These are phyloP conservation scores for Candida nanaspora DNA, from an alignment of 805 yeast species.

Conservation along the genomic window DNA sequence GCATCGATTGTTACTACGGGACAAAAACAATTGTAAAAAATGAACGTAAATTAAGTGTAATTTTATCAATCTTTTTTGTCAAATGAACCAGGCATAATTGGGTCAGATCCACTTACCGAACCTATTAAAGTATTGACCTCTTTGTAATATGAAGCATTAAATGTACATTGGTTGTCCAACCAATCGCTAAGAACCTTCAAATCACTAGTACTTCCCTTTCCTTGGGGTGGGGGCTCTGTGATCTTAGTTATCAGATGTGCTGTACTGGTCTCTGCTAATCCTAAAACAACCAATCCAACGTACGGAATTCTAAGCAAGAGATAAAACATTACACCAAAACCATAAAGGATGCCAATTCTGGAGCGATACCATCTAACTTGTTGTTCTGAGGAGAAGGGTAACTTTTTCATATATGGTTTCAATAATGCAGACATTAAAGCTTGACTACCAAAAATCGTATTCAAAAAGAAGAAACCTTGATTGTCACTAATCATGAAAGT, in stretches of 20 bases:
- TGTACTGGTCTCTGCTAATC: slow-evolving; percentile 45
- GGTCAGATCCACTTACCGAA: slow-evolving; percentile 5
- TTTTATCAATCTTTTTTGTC: background rate
- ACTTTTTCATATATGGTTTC: slow-evolving; percentile 40
- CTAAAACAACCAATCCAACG: slow-evolving; percentile 40
- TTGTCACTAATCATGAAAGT: slow-evolving; percentile 29
- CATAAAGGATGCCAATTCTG: slow-evolving; percentile 49
- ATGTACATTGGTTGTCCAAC: slow-evolving; percentile 10
- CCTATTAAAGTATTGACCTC: slow-evolving; percentile 7
- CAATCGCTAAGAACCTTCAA: slow-evolving; percentile 4
- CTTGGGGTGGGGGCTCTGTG: slow-evolving; percentile 36
- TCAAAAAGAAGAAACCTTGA: slow-evolving; percentile 29
- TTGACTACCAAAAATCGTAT: slow-evolving; percentile 40
- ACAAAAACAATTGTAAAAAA: too few relatives aligned
- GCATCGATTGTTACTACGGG: too few relatives aligned
- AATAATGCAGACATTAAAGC: slow-evolving; percentile 39
- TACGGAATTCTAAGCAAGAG: slow-evolving; percentile 36
- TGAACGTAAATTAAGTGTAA: too few relatives aligned
- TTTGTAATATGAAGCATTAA: slow-evolving; percentile 11
- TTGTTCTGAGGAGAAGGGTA: slow-evolving; percentile 37
- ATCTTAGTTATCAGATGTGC: slow-evolving; percentile 49
- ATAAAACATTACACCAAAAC: slow-evolving; percentile 45
- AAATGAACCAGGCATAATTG: slow-evolving; percentile 10
- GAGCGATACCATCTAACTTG: slow-evolving; percentile 42
- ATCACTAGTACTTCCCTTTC: background rate